Conservation (phyloP, 129 eudicot species). For the Mikania micrantha region DNA sequence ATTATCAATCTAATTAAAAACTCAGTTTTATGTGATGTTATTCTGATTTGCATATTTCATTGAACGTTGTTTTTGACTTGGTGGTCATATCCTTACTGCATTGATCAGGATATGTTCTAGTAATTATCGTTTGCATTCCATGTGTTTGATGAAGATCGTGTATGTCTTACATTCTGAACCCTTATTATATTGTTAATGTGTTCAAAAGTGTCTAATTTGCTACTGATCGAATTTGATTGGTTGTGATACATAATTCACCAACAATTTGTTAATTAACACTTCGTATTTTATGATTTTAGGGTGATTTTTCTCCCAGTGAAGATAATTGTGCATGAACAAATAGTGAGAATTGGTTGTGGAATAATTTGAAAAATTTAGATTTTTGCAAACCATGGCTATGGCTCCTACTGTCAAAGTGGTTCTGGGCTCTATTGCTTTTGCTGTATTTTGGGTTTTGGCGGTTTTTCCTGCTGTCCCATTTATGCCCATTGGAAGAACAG, state of each 20-base stretch:
- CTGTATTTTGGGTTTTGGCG: constrained; percentile 76
- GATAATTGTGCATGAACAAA: no score
- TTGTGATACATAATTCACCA: neutral
- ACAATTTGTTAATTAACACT: neutral
- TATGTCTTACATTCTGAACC: neutral
- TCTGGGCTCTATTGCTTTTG: constrained; percentile 76
- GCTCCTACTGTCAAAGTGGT: constrained; percentile 75
- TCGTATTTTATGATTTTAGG: constrained; percentile 15
- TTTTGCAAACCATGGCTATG: constrained; percentile 51
- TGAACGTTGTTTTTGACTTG: no score
- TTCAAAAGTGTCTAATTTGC: neutral
- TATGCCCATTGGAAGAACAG: constrained; percentile 82
- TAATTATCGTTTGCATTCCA: constrained; percentile 2
- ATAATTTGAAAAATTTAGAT: neutral
- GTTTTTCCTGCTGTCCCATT: constrained; percentile 92
- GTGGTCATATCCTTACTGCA: no score
- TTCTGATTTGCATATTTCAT: neutral
- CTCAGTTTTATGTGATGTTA: neutral
- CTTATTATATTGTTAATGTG: neutral
- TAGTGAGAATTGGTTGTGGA: constrained; percentile 1
- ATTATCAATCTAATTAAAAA: neutral
- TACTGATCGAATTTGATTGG: neutral
- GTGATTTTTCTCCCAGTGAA: neutral
- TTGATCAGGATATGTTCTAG: neutral
- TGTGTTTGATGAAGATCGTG: constrained; percentile 7